Conservation (phyloP, 345 rosid species). For the Camelina laxa region DNA sequence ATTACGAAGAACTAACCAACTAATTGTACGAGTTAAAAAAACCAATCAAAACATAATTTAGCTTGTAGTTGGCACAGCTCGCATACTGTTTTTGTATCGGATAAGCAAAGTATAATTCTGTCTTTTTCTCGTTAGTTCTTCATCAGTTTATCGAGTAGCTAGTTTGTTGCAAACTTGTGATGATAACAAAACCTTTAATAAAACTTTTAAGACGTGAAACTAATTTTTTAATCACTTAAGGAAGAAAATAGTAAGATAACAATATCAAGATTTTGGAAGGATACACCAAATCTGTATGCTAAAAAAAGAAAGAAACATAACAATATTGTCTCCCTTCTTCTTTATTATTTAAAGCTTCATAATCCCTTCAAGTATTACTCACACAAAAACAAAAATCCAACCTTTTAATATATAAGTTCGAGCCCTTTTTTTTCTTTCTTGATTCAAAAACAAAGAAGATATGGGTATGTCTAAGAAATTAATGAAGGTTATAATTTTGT, state of each 20-base stretch:
- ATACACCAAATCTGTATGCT: conserved; percentile 27
- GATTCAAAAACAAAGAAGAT: not conserved
- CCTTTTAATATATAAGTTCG: not conserved
- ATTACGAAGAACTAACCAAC: not conserved
- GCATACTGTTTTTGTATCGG: not conserved
- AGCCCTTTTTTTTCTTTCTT: not conserved
- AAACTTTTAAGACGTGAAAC: conserved; percentile 6
- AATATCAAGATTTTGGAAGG: not conserved
- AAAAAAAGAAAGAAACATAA: conserved; percentile 27
- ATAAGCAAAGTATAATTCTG: not conserved
- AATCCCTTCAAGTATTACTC: conserved; percentile 11
- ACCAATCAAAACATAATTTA: not conserved
- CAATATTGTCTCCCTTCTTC: conserved; percentile 15
- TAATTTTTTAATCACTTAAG: conserved; percentile 1
- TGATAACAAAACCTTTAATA: conserved; percentile 1
- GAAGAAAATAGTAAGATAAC: conserved; percentile 2
- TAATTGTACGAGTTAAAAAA: conserved; percentile 1
- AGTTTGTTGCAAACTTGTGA: conserved; percentile 13
- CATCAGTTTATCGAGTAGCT: not conserved
- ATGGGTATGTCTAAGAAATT: conserved; percentile 25
- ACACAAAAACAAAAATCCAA: not conserved
- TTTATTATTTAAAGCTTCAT: conserved; percentile 34
- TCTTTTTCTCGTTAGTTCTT: not conserved
- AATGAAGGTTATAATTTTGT: conserved; percentile 8
- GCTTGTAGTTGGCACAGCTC: not conserved